These are phyloP conservation scores for Magnolia changhungtana DNA, from an alignment of 164 flowering plant genomes.

Conservation along the genomic window DNA sequence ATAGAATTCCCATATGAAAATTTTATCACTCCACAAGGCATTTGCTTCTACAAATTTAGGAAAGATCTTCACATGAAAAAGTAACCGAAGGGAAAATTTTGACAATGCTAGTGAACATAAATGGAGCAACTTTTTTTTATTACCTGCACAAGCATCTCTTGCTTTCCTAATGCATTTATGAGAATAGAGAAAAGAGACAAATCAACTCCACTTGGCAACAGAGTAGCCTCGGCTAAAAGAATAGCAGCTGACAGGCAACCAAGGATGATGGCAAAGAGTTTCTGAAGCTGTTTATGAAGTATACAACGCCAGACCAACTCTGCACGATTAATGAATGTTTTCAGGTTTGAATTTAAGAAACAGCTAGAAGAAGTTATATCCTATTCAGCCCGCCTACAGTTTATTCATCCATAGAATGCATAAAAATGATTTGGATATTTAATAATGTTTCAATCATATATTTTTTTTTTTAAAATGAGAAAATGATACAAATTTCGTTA, in stretches of 20 bases:
- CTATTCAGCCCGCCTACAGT: not conserved
- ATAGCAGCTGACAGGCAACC: slow-evolving; percentile 94
- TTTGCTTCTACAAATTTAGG: not conserved
- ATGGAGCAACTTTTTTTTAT: not conserved
- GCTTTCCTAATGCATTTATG: slow-evolving; percentile 62
- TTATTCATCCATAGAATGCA: too few relatives aligned
- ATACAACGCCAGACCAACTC: slow-evolving; percentile 88
- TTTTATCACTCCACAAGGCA: not conserved
- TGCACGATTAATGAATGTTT: slow-evolving; percentile 29
- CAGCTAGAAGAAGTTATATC: too few relatives aligned
- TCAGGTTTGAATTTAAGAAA: not conserved
- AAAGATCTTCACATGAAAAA: not conserved
- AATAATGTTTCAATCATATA: too few relatives aligned
- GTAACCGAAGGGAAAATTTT: too few relatives aligned
- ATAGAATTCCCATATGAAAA: too few relatives aligned
- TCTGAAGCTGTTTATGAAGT: slow-evolving; percentile 63
- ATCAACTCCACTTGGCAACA: slow-evolving; percentile 75
- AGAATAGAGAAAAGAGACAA: slow-evolving; percentile 91
- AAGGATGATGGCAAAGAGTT: slow-evolving; percentile 65
- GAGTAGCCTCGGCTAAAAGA: slow-evolving; percentile 93
- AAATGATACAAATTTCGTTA: not conserved
- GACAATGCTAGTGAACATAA: not conserved
- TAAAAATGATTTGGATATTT: too few relatives aligned
- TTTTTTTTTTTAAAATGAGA: too few relatives aligned
- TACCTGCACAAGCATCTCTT: slow-evolving; percentile 95